Evolutionary conservation across 169 alveolate species (phyloP), one percentile per base, ranked within the genome.

Genomic region (Eimeria nieschulzi): DNA sequence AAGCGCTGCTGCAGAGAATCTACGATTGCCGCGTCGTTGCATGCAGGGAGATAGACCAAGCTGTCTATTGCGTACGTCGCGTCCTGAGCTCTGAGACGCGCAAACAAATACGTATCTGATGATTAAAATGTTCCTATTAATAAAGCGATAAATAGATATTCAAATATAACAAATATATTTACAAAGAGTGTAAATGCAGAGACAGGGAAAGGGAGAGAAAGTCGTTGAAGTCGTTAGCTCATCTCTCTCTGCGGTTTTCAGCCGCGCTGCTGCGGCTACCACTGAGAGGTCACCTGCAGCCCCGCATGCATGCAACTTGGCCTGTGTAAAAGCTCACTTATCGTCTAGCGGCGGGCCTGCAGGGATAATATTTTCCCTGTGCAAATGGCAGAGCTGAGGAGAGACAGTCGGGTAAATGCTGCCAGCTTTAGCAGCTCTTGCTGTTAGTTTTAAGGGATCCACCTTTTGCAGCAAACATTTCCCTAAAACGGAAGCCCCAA

Each of bases 1-100:
- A 87, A 87, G 19, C 92, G 92, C 70, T 72, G 71, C 78, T 79
- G 92, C 68, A 87, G 75, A 7, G 78, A 59, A 39, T 87, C 87
- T 25, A 87, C 51, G 56, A 87, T 73, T 19, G 92, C 78, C 6
- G 92, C 33, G 59, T 78, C 87, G 59, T 78, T 79, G 80, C 92
- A 51, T 2, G 87, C 33, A 13, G 92, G 83, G 12, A 87, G 87
- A 33, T 73, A 87, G 79, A 87, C 51, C 25, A 87, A 33, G 72
- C 83, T 79, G 64, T 79, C 92, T 2, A 87, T n/a, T 33, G 71
- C 71, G n/a, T 33, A 64, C 25, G 39, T 87, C 39, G 64, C 53
- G 23, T 72, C 87, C 15, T 73, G 17, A 15, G 78, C 56, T 15
- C 92, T 87, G 92, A 78, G n/a, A 56, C 23, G 25, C 8, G 39